phyloP scores from a whole-genome alignment of 148 eudicot species.

The Silene conica region DNA sequence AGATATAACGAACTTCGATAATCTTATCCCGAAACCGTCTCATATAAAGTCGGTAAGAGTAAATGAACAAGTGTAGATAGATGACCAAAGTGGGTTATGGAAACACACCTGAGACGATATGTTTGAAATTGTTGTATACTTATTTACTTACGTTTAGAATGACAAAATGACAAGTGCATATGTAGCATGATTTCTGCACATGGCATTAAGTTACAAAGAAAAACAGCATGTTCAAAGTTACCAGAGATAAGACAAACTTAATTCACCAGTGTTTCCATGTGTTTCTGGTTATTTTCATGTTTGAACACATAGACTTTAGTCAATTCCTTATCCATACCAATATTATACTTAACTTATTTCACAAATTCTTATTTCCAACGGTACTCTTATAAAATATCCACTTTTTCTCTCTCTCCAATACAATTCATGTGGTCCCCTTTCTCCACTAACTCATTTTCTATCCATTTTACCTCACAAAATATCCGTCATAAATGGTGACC shows the following conservation, averaged over 20 bases:
- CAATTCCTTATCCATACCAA: conserved; percentile 6
- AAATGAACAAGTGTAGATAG: neutral
- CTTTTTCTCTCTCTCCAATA: too few species aligned
- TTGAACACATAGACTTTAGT: neutral
- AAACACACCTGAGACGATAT: conserved; percentile 2
- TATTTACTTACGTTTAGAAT: too few species aligned
- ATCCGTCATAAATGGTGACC: too few species aligned
- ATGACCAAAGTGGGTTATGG: conserved; percentile 7
- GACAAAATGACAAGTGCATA: conserved; percentile 1
- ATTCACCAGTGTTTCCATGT: neutral
- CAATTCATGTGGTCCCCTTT: too few species aligned
- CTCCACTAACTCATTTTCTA: too few species aligned
- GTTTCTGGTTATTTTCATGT: neutral
- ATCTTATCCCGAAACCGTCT: neutral
- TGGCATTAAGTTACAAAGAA: neutral
- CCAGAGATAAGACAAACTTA: neutral
- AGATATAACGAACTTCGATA: too few species aligned
- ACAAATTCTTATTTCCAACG: too few species aligned
- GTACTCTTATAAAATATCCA: too few species aligned
- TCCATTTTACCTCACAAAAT: too few species aligned
- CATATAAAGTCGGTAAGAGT: neutral
- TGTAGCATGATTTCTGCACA: neutral
- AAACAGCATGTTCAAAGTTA: neutral
- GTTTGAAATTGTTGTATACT: neutral
- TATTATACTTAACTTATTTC: too few species aligned